These are phyloP conservation scores for Hansenula sp. DNA, from an alignment of 1,139 yeast genomes.

Conservation along the genomic window DNA sequence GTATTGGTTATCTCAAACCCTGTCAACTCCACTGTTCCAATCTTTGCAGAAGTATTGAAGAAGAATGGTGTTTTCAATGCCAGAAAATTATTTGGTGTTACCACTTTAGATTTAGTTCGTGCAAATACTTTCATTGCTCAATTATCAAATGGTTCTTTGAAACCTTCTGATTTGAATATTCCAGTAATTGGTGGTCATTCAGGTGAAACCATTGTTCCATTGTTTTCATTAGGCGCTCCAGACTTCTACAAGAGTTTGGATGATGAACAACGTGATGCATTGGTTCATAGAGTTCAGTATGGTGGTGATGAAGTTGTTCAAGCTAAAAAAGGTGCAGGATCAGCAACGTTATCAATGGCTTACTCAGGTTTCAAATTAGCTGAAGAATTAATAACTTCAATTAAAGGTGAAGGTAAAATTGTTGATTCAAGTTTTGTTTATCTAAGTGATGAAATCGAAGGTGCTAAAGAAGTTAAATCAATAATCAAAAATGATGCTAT, in stretches of 20 bases:
- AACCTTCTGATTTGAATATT: conserved; percentile 59
- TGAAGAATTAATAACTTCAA: conserved; percentile 54
- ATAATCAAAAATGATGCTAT: conserved; percentile 37
- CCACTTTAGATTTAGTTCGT: conserved; percentile 86
- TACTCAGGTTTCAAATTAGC: conserved; percentile 88
- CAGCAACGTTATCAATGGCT: conserved; percentile 96
- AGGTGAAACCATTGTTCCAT: conserved; percentile 90
- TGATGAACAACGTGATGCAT: conserved; percentile 56
- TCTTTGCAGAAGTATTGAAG: conserved; percentile 82
- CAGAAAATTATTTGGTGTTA: conserved; percentile 83
- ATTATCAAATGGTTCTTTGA: conserved; percentile 33
- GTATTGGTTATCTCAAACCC: conserved; percentile 88
- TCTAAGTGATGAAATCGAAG: conserved; percentile 39
- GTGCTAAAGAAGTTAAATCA: conserved; percentile 31
- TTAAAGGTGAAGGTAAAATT: conserved; percentile 45
- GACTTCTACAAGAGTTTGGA: conserved; percentile 46
- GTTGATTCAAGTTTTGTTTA: conserved; percentile 46
- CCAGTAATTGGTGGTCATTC: conserved; percentile 97
- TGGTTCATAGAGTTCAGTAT: conserved; percentile 86
- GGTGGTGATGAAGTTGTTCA: conserved; percentile 97
- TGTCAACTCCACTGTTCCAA: conserved; percentile 92
- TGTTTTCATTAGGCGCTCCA: conserved; percentile 62
- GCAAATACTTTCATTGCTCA: conserved; percentile 78
- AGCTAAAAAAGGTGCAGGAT: conserved; percentile 93
- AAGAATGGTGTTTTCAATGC: conserved; percentile 75